Evolutionary conservation across 1,284 basidiomycete genomes (phyloP).

Genomic region (Testicularia cyperi): DNA sequence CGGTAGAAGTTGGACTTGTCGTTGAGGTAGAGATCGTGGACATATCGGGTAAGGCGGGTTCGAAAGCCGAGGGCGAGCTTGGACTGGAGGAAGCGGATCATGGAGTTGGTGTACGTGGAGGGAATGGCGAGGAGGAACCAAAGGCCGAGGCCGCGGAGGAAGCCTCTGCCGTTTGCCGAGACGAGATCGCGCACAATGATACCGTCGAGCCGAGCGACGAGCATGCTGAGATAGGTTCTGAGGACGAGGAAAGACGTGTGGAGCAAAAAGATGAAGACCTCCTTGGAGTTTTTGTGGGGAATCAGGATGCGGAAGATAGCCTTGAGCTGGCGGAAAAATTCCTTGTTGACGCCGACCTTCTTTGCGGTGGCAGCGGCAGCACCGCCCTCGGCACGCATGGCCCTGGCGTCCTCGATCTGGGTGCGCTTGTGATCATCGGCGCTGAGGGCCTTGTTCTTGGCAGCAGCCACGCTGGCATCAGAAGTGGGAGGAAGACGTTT

Average conservation of each 20-base stretch:
- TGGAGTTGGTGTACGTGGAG: slow-evolving; percentile 91
- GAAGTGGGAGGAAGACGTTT: slow-evolving; percentile 47
- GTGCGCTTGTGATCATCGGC: slow-evolving; percentile 24
- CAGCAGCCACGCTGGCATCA: slow-evolving; percentile 13
- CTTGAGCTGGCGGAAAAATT: slow-evolving; percentile 69
- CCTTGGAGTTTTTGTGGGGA: slow-evolving; percentile 64
- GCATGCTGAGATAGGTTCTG: slow-evolving; percentile 71
- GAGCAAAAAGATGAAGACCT: slow-evolving; percentile 73
- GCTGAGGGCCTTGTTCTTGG: slow-evolving; percentile 16
- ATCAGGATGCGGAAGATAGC: slow-evolving; percentile 58
- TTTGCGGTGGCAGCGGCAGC: slow-evolving; percentile 55
- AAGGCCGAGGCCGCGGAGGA: slow-evolving; percentile 76
- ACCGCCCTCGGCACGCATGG: slow-evolving; percentile 45
- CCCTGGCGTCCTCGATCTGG: slow-evolving; percentile 44
- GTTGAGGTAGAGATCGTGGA: slow-evolving; percentile 78
- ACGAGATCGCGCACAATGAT: slow-evolving; percentile 85
- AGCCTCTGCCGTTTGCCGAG: slow-evolving; percentile 81
- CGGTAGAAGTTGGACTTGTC: slow-evolving; percentile 66
- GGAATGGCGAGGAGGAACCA: slow-evolving; percentile 92
- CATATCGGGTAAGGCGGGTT: slow-evolving; percentile 84
- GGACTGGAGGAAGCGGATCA: slow-evolving; percentile 90
- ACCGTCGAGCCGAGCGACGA: slow-evolving; percentile 86
- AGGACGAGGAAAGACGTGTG: slow-evolving; percentile 87
- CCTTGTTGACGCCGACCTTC: slow-evolving; percentile 68
- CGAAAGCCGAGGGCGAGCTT: slow-evolving; percentile 81